A percentile compares a stretch with the other conserved stretches of the same genome.
phyloP scores from a whole-genome alignment of 805 yeast species.

The Kazachstania bromeliacearum region DNA sequence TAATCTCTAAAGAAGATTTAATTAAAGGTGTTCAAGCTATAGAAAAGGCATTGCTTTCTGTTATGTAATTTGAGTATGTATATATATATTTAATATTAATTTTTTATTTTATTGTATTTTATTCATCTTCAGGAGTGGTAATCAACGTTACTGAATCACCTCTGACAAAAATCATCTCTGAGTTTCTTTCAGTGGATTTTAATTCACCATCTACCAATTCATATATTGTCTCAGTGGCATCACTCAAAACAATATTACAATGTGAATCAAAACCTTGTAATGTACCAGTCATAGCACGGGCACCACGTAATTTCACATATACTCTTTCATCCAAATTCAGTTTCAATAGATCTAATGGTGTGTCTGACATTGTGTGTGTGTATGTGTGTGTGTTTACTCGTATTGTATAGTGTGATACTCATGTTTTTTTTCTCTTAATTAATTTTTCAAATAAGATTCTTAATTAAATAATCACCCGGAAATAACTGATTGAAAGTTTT shows the following conservation, averaged over 20 bases:
- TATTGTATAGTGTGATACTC: background rate
- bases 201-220: constrained; percentile 40
- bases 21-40: constrained; percentile 72
- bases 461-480: no score
- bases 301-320: constrained; percentile 84
- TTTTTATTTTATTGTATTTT: background rate
- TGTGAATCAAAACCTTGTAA: constrained; percentile 93
- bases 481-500: no score
- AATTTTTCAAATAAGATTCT: background rate
- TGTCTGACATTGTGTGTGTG: constrained; percentile 32
- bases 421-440: no score
- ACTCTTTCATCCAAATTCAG: constrained; percentile 80
- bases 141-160: constrained; percentile 95
- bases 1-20: constrained; percentile 79
- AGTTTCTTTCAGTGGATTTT: constrained; percentile 41
- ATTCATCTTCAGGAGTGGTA: constrained; percentile 36
- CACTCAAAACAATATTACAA: constrained; percentile 91
- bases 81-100: background rate
- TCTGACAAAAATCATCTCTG: constrained; percentile 90
- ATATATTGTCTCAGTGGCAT: constrained; percentile 78
- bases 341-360: constrained; percentile 83
- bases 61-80: background rate
- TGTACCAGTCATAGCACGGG: constrained; percentile 82
- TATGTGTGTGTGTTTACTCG: background rate
- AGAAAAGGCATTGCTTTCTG: constrained; percentile 25